Percentiles rank a stretch among this genome's conserved stretches.
Conservation (phyloP, 2,329 filamentous ascomycete genomes). For the Paraconiothyrium brasiliense region DNA sequence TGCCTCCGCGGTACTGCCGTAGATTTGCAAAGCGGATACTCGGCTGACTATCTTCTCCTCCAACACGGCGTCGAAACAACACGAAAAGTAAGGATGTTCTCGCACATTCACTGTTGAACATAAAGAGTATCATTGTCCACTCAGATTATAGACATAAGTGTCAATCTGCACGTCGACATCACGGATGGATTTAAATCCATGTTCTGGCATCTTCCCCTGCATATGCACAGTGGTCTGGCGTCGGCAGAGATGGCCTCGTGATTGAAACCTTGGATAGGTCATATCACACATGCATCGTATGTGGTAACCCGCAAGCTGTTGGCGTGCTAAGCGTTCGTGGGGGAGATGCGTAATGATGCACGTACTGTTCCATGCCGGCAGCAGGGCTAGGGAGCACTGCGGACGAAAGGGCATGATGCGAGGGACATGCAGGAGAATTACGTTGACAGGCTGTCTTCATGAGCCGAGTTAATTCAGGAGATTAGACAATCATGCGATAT, state of each 20-base stretch:
- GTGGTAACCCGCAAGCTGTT: not conserved
- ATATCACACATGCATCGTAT: not conserved
- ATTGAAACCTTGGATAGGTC: not conserved
- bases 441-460: not conserved
- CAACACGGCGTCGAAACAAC: not conserved
- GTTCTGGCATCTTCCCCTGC: conserved; percentile 1
- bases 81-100: not conserved
- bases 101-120: not conserved
- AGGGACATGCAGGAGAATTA: not conserved
- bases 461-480: not conserved
- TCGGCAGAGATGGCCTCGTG: not conserved
- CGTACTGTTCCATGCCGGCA: too few species aligned
- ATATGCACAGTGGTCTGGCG: not conserved
- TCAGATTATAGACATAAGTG: not conserved
- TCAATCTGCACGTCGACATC: conserved; percentile 1
- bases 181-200: conserved; percentile 3
- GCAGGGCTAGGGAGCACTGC: not conserved
- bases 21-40: conserved; percentile 4
- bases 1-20: not conserved
- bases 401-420: not conserved
- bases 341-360: not conserved
- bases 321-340: not conserved
- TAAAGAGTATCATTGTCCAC: not conserved
- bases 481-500: not conserved
- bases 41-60: conserved; percentile 2